Evolutionary conservation across 805 yeast genomes (phyloP), one percentile per base, ranked within the genome.

Genomic region (Candida hispaniensis): DNA sequence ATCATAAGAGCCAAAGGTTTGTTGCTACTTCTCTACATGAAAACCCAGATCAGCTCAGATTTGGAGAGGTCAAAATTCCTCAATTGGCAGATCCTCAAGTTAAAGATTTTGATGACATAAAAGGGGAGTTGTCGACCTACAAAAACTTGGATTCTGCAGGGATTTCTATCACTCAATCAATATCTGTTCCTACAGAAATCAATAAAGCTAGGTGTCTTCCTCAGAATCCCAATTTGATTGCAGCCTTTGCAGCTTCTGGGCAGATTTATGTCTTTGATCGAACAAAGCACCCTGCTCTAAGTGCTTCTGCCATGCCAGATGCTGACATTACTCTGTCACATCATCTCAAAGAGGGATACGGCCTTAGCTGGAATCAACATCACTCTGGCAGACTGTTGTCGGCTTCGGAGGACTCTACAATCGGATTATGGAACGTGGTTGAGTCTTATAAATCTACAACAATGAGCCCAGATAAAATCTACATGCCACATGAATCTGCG

Each of bases 261-360:
- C 60, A 67, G 9, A 61, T 77, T 8, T 71, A 66, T 34, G 57
- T 86, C 4, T 81, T 75, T 54, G 93, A 86, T 54, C 65, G 91
- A 46, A 85, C 96, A 0, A 83, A 81, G 51, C 93, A 82, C 52
- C 66, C 83, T 1, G n/a, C n/a, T n/a, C n/a, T n/a, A n/a, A n/a
- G n/a, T n/a, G n/a, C n/a, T n/a, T n/a, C n/a, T n/a, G 59, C 66
- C 8, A 59, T 56, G 25, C 64, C 67, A 3, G 13, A 15, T 13
- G 39, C 56, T 5, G 55, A 55, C 14, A 59, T 75, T 10, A 54
- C 62, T 6, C 59, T 75, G n/a, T 45, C 47, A 5, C 58, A 58
- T 8, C 62, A 67, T 43, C 42, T 49, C 3, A 52, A 57, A 10
- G 94, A 52, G 28, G 59, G 50, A 5, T 72, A 75, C 53, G 82